Evolutionary conservation across 2,329 filamentous ascomycete species (phyloP), one percentile per base, ranked within the genome.

Genomic region (Raffaelea arxii): DNA sequence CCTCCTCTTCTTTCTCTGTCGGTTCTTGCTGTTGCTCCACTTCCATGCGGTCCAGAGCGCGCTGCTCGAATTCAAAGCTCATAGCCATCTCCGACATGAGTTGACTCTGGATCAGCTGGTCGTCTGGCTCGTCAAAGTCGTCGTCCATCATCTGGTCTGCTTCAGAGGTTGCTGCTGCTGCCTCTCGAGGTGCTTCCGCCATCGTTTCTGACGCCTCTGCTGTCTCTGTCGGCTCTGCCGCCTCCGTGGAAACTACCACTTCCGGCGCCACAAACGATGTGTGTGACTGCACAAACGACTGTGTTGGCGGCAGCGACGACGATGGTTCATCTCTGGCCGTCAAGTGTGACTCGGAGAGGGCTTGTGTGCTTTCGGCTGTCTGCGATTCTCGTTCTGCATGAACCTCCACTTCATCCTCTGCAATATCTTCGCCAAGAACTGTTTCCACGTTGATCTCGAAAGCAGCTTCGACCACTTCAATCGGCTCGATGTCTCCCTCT

Each of bases 81-180:
- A 54, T 51, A 1, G 46, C 50, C 46, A 53, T 46, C 35, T 54
- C 52, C 16, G 51, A 49, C 32, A 53, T 22, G 9, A 54, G 30
- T 47, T 54, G 52, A 35, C 52, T 53, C 44, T 54, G 49, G 10
- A 54, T 43, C 38, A 43, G 49, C 19, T 16, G 35, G 21, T 51
- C 51, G n/a, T n/a, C n/a, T n/a, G n/a, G n/a, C 2, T 43, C 27
- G 22, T 53, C 52, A 9, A 27, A 36, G 21, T 41, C 45, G 11
- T 41, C 21, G 39, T 6, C 14, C 7, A 7, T 16, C 6, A 36
- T 24, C 12, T 41, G 11, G 4, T 41, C 23, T 23, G 11, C 35
- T 18, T 24, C 25, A 14, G n/a, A n/a, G n/a, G 6, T 6, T 10
- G 32, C 32, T 9, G 14, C 32, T 10, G 32, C 7, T n/a, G 7